phyloP scores from a whole-genome alignment of 768 basidiomycete species.

The Ramaria sp. region DNA sequence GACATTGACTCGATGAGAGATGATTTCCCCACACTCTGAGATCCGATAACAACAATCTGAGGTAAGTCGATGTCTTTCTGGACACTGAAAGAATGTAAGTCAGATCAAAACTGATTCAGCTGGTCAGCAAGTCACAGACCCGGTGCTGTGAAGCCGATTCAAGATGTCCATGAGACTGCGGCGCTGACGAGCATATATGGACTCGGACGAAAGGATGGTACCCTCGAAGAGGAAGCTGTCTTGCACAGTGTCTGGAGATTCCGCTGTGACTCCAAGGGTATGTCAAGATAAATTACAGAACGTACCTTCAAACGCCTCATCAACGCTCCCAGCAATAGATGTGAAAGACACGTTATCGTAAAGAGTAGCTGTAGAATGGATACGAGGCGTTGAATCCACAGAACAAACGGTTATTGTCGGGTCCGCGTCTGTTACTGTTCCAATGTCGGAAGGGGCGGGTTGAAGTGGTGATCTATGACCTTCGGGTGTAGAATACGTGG shows the following conservation, averaged over 20 bases:
- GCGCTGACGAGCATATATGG: constrained; percentile 17
- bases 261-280: background rate
- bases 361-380: background rate
- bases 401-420: background rate
- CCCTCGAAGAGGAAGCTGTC: background rate
- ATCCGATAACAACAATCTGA: constrained; percentile 62
- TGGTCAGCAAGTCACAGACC: constrained; percentile 26
- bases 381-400: background rate
- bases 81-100: constrained; percentile 33
- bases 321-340: background rate
- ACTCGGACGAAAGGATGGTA: constrained; percentile 4
- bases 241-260: background rate
- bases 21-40: constrained; percentile 66
- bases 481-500: background rate
- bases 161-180: constrained; percentile 47
- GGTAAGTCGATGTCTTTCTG: constrained; percentile 65
- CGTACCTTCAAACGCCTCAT: background rate
- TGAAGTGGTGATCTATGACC: background rate
- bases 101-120: no score
- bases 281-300: background rate
- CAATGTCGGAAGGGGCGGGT: background rate
- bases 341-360: background rate
- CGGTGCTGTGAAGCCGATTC: constrained; percentile 51
- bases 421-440: background rate
- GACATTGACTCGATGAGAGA: constrained; percentile 72